Conservation (phyloP, 352 stramenopile genomes). For the Phytopythium ostracodes region DNA sequence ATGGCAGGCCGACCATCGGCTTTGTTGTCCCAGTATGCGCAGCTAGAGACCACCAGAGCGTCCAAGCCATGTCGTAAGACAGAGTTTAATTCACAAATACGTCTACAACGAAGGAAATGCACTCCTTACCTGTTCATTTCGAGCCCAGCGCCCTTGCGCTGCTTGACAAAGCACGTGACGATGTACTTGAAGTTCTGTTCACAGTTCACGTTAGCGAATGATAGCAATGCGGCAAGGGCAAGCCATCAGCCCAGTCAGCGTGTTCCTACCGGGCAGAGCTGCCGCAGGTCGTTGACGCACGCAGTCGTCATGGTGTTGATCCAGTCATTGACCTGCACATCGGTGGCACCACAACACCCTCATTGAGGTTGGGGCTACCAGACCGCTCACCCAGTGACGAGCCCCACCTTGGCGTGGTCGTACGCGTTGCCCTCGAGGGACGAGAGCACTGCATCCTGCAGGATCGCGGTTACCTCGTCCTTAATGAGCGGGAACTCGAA, state of each 20-base stretch:
- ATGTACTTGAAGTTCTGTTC: conserved; percentile 85
- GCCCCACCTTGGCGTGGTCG: conserved; percentile 61
- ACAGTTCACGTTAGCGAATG: not conserved
- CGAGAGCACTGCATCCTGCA: conserved; percentile 67
- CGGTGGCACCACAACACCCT: not conserved
- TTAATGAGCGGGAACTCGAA: conserved; percentile 75
- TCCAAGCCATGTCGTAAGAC: no score
- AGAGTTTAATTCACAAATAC: not conserved
- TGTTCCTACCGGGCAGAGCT: conserved; percentile 42
- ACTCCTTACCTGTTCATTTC: conserved; percentile 45
- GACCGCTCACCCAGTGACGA: not conserved
- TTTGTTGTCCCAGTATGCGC: conserved; percentile 72
- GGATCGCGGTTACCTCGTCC: conserved; percentile 67
- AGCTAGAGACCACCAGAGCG: conserved; percentile 13
- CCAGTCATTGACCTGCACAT: conserved; percentile 56
- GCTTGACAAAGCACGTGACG: conserved; percentile 60
- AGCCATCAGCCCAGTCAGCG: not conserved
- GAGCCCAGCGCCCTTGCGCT: conserved; percentile 59
- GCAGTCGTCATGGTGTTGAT: conserved; percentile 60
- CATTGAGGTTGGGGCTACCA: not conserved
- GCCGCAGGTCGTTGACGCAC: conserved; percentile 64
- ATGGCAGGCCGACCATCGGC: conserved; percentile 37
- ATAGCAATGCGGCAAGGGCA: not conserved
- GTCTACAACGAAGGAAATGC: no score
- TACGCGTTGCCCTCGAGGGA: conserved; percentile 75